Percentiles rank a stretch among this genome's conserved stretches.
Conservation (phyloP, 169 alveolate genomes). For the Babesia sp. region DNA sequence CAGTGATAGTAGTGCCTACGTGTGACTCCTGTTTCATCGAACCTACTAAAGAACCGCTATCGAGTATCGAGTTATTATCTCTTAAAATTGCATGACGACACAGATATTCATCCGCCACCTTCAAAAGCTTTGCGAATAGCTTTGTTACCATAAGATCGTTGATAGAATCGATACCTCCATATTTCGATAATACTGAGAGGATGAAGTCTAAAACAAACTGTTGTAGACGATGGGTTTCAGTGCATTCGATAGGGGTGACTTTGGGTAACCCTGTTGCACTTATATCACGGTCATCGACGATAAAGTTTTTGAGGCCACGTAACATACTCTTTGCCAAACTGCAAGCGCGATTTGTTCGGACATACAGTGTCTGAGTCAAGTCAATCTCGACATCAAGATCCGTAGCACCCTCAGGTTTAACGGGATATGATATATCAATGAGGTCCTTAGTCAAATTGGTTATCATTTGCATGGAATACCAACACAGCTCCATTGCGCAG, state of each 20-base stretch:
- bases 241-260: slow-evolving; percentile 32
- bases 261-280: slow-evolving; percentile 31
- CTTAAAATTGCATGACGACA: slow-evolving; percentile 6
- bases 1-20: slow-evolving; percentile 36
- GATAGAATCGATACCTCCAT: slow-evolving; percentile 14
- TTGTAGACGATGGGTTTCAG: not conserved
- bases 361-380: not conserved
- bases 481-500: slow-evolving; percentile 4
- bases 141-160: slow-evolving; percentile 32
- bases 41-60: slow-evolving; percentile 9
- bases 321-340: slow-evolving; percentile 1
- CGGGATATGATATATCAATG: not conserved
- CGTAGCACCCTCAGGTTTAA: slow-evolving; percentile 7
- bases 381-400: not conserved
- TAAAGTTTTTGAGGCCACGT: slow-evolving; percentile 32
- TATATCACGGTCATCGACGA: slow-evolving; percentile 36
- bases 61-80: slow-evolving; percentile 4
- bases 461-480: not conserved
- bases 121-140: slow-evolving; percentile 31
- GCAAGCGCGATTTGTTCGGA: slow-evolving; percentile 21
- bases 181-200: not conserved
- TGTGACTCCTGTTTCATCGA: slow-evolving; percentile 17
- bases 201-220: slow-evolving; percentile 5
- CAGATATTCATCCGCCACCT: slow-evolving; percentile 32
- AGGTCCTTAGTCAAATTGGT: not conserved